phyloP scores from a whole-genome alignment of 495 filamentous ascomycete genomes.

The Aspergillus carlsbadensis region DNA sequence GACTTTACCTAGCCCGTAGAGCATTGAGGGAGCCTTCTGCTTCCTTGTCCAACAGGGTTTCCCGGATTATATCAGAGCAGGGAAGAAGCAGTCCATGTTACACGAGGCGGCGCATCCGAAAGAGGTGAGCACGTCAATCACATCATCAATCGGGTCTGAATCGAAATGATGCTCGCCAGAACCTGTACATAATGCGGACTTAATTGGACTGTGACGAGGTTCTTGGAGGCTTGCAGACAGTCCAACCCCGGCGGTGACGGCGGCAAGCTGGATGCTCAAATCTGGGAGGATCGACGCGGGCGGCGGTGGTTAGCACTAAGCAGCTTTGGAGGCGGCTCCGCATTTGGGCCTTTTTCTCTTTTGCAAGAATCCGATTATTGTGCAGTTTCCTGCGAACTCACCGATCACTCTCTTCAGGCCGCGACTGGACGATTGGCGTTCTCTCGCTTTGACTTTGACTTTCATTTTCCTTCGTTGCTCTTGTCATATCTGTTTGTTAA shows the following conservation, averaged over 20 bases:
- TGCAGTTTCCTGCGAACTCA: conserved; percentile 2
- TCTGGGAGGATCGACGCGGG: conserved; percentile 5
- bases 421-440: not conserved
- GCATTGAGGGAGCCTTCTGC: not conserved
- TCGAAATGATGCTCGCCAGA: conserved; percentile 3
- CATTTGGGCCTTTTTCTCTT: conserved; percentile 5
- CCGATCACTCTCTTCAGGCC: conserved; percentile 1
- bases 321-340: conserved; percentile 18
- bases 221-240: conserved; percentile 1
- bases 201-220: conserved; percentile 2
- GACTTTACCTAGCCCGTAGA: not conserved
- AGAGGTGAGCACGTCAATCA: conserved; percentile 15
- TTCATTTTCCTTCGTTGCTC: conserved; percentile 3
- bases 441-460: not conserved
- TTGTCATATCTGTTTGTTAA: conserved; percentile 19
- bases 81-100: conserved; percentile 30
- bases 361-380: not conserved
- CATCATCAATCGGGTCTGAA: conserved; percentile 10
- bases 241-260: conserved; percentile 8
- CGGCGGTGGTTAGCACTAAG: not conserved
- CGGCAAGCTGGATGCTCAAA: not conserved
- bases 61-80: conserved; percentile 39
- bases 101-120: conserved; percentile 35
- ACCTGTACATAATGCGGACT: conserved; percentile 12
- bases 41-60: conserved; percentile 29